A percentile compares a stretch with the other conserved stretches of the same genome.
Evolutionary conservation across 768 basidiomycete species (phyloP).

Genomic region (Hemileccinum impolitum): DNA sequence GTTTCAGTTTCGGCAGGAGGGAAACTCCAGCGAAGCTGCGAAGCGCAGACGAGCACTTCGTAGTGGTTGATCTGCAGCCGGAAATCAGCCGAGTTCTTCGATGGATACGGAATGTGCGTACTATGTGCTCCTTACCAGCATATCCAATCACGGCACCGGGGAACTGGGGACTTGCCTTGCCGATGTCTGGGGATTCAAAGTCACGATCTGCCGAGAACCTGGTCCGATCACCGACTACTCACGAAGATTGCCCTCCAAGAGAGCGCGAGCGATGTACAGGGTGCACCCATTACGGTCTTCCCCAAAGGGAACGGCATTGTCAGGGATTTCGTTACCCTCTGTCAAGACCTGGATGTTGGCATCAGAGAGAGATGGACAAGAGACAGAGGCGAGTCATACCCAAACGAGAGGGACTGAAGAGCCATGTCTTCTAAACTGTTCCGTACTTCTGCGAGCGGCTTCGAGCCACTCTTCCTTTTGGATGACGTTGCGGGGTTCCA

Average conservation of each 20-base stretch:
- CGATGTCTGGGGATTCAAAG: slow-evolving; percentile 26
- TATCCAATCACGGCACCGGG: slow-evolving; percentile 31
- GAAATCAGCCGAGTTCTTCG: not conserved
- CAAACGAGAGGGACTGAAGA: slow-evolving; percentile 32
- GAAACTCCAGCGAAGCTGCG: slow-evolving; percentile 33
- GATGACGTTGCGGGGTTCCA: slow-evolving; percentile 14
- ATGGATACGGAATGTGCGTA: slow-evolving; percentile 8
- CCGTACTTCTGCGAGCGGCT: slow-evolving; percentile 28
- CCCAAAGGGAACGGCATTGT: slow-evolving; percentile 34
- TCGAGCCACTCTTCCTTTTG: slow-evolving; percentile 30
- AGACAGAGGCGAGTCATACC: slow-evolving; percentile 12
- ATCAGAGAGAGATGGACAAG: not conserved
- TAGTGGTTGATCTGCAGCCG: slow-evolving; percentile 27
- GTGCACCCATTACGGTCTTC: slow-evolving; percentile 29
- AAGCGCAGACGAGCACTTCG: slow-evolving; percentile 36
- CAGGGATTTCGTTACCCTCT: slow-evolving; percentile 30
- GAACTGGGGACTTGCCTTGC: slow-evolving; percentile 32
- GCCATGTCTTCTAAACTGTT: slow-evolving; percentile 26
- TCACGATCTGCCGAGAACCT: not conserved
- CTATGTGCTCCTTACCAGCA: slow-evolving; percentile 34
- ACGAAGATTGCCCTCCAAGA: slow-evolving; percentile 31
- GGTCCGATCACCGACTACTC: slow-evolving; percentile 1
- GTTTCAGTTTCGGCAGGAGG: slow-evolving; percentile 9
- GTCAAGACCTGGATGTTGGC: slow-evolving; percentile 21
- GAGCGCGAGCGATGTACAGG: slow-evolving; percentile 30